phyloP scores from a whole-genome alignment of 495 filamentous ascomycete genomes.

The Podospora tetraspora region DNA sequence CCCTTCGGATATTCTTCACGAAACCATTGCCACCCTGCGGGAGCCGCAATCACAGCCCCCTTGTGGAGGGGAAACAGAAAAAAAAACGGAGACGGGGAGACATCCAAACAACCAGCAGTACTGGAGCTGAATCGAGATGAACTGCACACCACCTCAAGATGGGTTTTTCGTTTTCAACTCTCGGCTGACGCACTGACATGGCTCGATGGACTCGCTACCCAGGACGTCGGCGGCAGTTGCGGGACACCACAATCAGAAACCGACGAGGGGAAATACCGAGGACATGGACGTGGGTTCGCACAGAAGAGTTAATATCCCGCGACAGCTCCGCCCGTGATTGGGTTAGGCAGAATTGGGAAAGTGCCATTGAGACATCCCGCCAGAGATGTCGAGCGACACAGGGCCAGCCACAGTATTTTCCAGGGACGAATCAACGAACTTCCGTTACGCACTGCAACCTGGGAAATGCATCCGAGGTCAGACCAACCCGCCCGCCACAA shows the following conservation, averaged over 20 bases:
- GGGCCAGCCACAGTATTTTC: neutral
- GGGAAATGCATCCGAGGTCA: neutral
- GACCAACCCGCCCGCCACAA: neutral
- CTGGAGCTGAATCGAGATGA: neutral
- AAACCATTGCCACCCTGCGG: conserved; percentile 12
- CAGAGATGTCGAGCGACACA: neutral
- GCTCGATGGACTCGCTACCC: conserved; percentile 11
- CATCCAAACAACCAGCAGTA: conserved; percentile 5
- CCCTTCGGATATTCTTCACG: conserved; percentile 12
- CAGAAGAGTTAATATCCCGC: conserved; percentile 25
- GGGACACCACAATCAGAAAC: conserved; percentile 12
- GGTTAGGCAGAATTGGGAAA: conserved; percentile 25
- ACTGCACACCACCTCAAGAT: neutral
- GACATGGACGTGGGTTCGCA: conserved; percentile 35
- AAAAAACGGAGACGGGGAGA: conserved; percentile 23
- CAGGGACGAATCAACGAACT: neutral
- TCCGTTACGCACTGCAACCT: neutral
- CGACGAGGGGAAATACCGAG: conserved; percentile 25
- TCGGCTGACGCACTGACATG: conserved; percentile 16
- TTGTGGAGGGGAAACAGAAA: conserved; percentile 13
- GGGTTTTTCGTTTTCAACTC: neutral
- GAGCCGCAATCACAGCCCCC: neutral
- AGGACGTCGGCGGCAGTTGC: conserved; percentile 13
- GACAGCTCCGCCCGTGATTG: conserved; percentile 21
- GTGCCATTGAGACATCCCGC: conserved; percentile 17